Conservation (phyloP, 306 rosid genomes). For the Purshia tridentata region DNA sequence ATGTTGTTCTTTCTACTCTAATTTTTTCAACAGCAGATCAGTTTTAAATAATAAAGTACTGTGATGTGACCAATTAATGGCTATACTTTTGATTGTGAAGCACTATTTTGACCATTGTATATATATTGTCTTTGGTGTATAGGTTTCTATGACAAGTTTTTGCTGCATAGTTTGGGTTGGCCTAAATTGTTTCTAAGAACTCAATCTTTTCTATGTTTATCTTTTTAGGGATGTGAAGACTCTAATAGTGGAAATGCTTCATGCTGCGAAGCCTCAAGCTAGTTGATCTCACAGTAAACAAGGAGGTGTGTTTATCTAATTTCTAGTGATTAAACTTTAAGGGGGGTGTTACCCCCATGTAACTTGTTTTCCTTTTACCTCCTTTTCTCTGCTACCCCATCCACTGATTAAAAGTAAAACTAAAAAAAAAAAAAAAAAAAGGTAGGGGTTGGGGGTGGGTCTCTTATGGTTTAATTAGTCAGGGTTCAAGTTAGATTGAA, state of each 20-base stretch:
- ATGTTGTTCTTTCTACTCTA: background rate
- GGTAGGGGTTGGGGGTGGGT: background rate
- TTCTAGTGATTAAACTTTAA: background rate
- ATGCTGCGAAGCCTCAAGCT: conserved; percentile 60
- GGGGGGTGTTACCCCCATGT: background rate
- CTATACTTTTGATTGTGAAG: background rate
- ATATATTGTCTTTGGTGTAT: background rate
- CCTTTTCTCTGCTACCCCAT: background rate
- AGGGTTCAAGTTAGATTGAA: background rate
- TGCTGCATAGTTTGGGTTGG: conserved; percentile 11
- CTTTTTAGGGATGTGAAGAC: conserved; percentile 81
- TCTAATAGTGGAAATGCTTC: conserved; percentile 94
- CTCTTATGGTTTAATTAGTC: background rate
- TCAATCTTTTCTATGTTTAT: conserved; percentile 1
- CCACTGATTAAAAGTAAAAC: background rate
- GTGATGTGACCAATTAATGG: background rate
- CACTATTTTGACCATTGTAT: background rate
- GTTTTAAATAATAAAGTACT: no score
- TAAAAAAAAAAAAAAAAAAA: background rate
- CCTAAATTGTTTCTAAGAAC: background rate
- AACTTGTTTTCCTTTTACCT: background rate
- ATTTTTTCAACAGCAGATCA: background rate
- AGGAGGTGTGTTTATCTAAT: conserved; percentile 34
- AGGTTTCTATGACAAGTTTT: conserved; percentile 2
- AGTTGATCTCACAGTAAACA: conserved; percentile 30